These are phyloP conservation scores for Schizophyllum commune DNA, from an alignment of 1,284 basidiomycete species.

Conservation along the genomic window DNA sequence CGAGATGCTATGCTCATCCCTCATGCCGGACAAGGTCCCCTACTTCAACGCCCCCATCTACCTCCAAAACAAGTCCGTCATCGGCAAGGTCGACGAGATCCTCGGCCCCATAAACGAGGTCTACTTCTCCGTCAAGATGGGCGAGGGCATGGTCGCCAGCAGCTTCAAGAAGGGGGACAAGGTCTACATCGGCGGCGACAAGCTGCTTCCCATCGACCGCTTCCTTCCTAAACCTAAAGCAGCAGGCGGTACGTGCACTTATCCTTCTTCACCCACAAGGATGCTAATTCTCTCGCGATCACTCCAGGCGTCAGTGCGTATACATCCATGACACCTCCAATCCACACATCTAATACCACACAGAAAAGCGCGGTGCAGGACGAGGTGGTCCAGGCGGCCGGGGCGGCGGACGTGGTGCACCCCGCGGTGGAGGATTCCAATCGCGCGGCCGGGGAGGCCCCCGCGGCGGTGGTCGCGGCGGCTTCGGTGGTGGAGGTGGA, in stretches of 20 bases:
- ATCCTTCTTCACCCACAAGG: slow-evolving; percentile 1
- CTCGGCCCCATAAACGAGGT: slow-evolving; percentile 98
- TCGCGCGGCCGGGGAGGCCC: slow-evolving; percentile 31
- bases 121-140: slow-evolving; percentile 98
- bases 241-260: slow-evolving; percentile 46
- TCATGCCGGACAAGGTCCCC: slow-evolving; percentile 85
- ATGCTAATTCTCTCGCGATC: slow-evolving; percentile 1
- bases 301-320: slow-evolving; percentile 29
- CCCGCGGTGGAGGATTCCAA: slow-evolving; percentile 14
- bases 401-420: slow-evolving; percentile 30
- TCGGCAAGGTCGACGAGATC: slow-evolving; percentile 96
- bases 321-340: not conserved
- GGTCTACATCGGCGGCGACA: slow-evolving; percentile 95
- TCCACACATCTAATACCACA: not conserved
- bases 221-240: slow-evolving; percentile 97
- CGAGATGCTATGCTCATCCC: slow-evolving; percentile 93
- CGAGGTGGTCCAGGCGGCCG: slow-evolving; percentile 32
- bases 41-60: slow-evolving; percentile 99
- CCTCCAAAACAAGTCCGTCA: slow-evolving; percentile 93
- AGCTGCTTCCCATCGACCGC: slow-evolving; percentile 91
- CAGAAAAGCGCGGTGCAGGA: slow-evolving; percentile 56
- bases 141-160: slow-evolving; percentile 89
- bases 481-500: slow-evolving; percentile 33
- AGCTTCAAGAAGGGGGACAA: slow-evolving; percentile 98
- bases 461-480: slow-evolving; percentile 32